Percentiles rank a stretch among this genome's conserved stretches.
phyloP scores from a whole-genome alignment of 345 rosid genomes.

The Psidium friedrichsthalianum region DNA sequence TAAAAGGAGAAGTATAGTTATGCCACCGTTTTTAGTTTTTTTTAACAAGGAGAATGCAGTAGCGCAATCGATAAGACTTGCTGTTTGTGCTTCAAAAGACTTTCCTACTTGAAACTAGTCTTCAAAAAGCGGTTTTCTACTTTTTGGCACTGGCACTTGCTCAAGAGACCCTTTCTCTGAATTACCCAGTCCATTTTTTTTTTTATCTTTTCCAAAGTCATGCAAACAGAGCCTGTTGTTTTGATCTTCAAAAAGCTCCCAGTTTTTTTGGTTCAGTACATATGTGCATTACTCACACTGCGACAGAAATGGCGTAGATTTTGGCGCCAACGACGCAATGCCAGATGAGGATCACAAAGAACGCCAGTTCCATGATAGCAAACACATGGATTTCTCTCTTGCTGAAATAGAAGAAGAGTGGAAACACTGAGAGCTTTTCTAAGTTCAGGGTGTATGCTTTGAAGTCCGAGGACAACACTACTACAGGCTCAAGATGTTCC shows the following conservation, averaged over 20 bases:
- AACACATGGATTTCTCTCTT: conserved; percentile 56
- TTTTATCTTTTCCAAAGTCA: neutral
- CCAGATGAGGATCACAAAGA: conserved; percentile 59
- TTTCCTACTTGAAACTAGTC: neutral
- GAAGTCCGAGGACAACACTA: conserved; percentile 49
- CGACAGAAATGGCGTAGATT: conserved; percentile 68
- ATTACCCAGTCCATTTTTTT: no score
- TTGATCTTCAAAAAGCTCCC: no score
- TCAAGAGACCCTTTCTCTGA: no score
- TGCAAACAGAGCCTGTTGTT: neutral
- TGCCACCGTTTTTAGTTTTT: neutral
- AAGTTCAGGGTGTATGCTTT: conserved; percentile 52
- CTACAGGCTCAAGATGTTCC: conserved; percentile 58
- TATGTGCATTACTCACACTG: no score
- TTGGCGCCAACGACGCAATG: conserved; percentile 66
- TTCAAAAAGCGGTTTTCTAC: no score
- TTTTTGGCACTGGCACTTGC: no score
- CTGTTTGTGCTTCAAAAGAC: neutral
- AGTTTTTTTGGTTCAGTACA: no score
- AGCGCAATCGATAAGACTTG: neutral
- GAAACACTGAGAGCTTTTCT: conserved; percentile 19
- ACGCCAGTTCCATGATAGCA: conserved; percentile 29
- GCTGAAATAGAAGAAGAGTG: conserved; percentile 58
- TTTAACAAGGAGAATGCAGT: neutral
- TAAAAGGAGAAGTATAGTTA: neutral